Conservation (phyloP, 2,329 filamentous ascomycete species). For the Daldinia sp. region DNA sequence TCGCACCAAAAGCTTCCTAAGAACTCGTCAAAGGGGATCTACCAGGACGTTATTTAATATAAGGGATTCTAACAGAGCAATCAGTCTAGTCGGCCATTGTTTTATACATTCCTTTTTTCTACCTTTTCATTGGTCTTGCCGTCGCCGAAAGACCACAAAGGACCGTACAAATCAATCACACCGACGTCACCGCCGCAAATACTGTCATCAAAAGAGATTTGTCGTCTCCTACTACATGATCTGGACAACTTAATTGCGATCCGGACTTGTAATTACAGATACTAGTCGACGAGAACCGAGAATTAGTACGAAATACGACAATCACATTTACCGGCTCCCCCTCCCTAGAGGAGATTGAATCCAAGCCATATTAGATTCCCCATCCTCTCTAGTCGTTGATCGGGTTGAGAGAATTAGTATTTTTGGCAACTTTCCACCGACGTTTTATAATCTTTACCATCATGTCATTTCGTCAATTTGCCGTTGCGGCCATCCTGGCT, state of each 20-base stretch:
- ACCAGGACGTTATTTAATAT: constrained; percentile 20
- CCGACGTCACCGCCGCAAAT: constrained; percentile 22
- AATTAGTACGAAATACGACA: constrained; percentile 25
- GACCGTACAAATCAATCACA: constrained; percentile 25
- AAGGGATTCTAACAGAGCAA: constrained; percentile 37
- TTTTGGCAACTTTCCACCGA: constrained; percentile 23
- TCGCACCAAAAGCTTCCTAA: constrained; percentile 5
- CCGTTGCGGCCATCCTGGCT: constrained; percentile 48
- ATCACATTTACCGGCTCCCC: constrained; percentile 14
- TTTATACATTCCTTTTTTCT: constrained; percentile 34
- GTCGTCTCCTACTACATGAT: constrained; percentile 34
- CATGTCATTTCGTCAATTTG: constrained; percentile 49
- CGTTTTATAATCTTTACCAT: constrained; percentile 35
- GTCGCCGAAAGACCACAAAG: constrained; percentile 25
- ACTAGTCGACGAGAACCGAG: constrained; percentile 29
- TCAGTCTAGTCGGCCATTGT: constrained; percentile 43
- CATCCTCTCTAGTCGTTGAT: constrained; percentile 49
- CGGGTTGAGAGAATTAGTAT: constrained; percentile 44
- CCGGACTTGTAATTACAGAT: constrained; percentile 16
- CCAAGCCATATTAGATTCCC: constrained; percentile 24
- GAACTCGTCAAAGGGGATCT: constrained; percentile 22
- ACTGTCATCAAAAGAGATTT: constrained; percentile 35
- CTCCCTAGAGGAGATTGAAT: constrained; percentile 37
- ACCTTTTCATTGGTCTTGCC: constrained; percentile 16
- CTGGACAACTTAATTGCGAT: constrained; percentile 22